Evolutionary conservation across 495 filamentous ascomycete species (phyloP).

Genomic region (Xylaria palmicola): DNA sequence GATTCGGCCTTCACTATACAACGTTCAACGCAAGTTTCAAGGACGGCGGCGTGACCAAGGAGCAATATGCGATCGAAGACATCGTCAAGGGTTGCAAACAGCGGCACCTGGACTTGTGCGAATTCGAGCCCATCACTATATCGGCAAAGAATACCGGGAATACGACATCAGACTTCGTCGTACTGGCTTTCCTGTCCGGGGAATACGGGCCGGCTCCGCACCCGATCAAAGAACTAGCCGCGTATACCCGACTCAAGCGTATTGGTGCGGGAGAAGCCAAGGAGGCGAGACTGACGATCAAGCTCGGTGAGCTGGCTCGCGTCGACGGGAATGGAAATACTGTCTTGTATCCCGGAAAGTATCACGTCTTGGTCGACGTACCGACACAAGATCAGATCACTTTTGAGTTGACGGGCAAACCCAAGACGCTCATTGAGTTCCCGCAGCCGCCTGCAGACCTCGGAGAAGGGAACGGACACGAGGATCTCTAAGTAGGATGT

Average conservation of each 20-base stretch:
- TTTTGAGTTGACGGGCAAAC: slow-evolving; percentile 47
- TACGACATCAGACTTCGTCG: slow-evolving; percentile 52
- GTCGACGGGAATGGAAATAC: slow-evolving; percentile 58
- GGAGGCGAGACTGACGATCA: slow-evolving; percentile 48
- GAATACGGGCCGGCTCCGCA: slow-evolving; percentile 55
- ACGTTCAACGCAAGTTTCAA: slow-evolving; percentile 51
- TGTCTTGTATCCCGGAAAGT: slow-evolving; percentile 64
- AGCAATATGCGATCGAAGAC: slow-evolving; percentile 29
- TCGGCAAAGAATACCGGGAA: slow-evolving; percentile 53
- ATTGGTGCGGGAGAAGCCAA: slow-evolving; percentile 49
- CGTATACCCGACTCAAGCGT: slow-evolving; percentile 51
- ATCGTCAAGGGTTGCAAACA: slow-evolving; percentile 32
- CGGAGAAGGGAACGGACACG: slow-evolving; percentile 28
- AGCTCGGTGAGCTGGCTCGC: slow-evolving; percentile 58
- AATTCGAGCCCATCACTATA: slow-evolving; percentile 39
- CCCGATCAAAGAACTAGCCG: slow-evolving; percentile 58
- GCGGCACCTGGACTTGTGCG: slow-evolving; percentile 43
- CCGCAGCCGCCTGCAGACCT: slow-evolving; percentile 28
- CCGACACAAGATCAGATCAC: slow-evolving; percentile 32
- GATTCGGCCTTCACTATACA: slow-evolving; percentile 52
- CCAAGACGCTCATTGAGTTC: slow-evolving; percentile 24
- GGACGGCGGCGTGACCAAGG: slow-evolving; percentile 12
- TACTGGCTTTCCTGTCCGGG: slow-evolving; percentile 52
- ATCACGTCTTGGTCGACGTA: slow-evolving; percentile 58
- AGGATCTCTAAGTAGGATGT: slow-evolving; percentile 11